Conservation (phyloP, 257 asterid genomes). For the Nicotiana attenuata region DNA sequence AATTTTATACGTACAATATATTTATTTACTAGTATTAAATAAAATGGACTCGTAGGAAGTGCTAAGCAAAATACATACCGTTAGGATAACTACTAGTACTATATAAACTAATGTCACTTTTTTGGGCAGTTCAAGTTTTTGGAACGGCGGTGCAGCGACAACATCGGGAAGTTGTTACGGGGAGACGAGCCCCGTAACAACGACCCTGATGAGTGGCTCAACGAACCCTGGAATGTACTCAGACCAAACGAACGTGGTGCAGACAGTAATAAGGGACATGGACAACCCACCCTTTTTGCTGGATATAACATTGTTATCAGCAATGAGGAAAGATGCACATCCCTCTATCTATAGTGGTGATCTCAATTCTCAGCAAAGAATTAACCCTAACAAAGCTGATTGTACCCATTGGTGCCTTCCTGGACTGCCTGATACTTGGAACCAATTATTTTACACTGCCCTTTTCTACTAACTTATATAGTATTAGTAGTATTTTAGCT, state of each 20-base stretch:
- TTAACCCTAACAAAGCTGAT: constrained; percentile 85
- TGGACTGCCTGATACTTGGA: constrained; percentile 97
- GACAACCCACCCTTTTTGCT: constrained; percentile 62
- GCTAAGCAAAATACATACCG: too few relatives aligned
- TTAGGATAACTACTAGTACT: too few relatives aligned
- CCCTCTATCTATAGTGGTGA: constrained; percentile 92
- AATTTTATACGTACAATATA: too few relatives aligned
- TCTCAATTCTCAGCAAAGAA: constrained; percentile 58
- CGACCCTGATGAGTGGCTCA: constrained; percentile 35
- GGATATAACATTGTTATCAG: constrained; percentile 78
- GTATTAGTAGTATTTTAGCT: not conserved
- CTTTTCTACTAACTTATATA: constrained; percentile 37
- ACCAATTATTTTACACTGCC: constrained; percentile 72
- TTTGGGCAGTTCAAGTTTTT: constrained; percentile 67
- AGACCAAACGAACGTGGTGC: constrained; percentile 60
- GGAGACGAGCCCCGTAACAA: constrained; percentile 56
- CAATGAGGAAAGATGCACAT: constrained; percentile 95
- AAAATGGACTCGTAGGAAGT: not conserved
- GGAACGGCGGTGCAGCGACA: constrained; percentile 55
- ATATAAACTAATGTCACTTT: not conserved
- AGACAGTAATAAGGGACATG: constrained; percentile 54
- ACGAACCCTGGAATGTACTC: constrained; percentile 48
- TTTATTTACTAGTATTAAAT: too few relatives aligned
- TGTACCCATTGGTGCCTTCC: constrained; percentile 99
- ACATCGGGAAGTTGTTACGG: constrained; percentile 80